phyloP scores from a whole-genome alignment of 495 filamentous ascomycete species.

The Hyaloscypha finlandica region DNA sequence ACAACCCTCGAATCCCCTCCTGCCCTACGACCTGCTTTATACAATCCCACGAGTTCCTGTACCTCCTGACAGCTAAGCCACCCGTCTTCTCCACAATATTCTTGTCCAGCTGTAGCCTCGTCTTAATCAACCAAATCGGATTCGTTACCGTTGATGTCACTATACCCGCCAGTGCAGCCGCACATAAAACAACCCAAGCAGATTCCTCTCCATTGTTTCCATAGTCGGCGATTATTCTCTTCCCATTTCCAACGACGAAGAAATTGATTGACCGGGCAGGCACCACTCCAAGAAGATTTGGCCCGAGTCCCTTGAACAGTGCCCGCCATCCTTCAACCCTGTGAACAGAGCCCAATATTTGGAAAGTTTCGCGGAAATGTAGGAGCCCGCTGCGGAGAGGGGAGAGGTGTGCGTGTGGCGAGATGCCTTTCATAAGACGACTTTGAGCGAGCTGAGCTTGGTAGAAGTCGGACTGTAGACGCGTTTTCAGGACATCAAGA shows the following conservation, averaged over 20 bases:
- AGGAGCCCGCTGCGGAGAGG: conserved; percentile 51
- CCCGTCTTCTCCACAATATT: conserved; percentile 56
- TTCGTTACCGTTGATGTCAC: conserved; percentile 85
- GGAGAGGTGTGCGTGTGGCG: conserved; percentile 41
- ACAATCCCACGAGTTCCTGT: conserved; percentile 83
- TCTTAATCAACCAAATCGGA: conserved; percentile 93
- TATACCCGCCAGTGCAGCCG: conserved; percentile 73
- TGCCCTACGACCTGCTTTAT: conserved; percentile 71
- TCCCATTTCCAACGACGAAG: conserved; percentile 86
- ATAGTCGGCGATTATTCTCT: conserved; percentile 68
- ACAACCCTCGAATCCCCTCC: conserved; percentile 77
- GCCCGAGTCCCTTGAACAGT: conserved; percentile 86
- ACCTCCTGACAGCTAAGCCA: conserved; percentile 56
- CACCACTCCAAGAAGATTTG: conserved; percentile 84
- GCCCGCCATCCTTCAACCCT: conserved; percentile 77
- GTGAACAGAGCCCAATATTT: conserved; percentile 78
- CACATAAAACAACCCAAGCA: conserved; percentile 69
- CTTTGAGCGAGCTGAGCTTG: conserved; percentile 62
- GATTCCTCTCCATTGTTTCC: conserved; percentile 67
- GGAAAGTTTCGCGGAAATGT: conserved; percentile 75
- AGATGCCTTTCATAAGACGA: conserved; percentile 39
- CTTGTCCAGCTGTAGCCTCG: conserved; percentile 83
- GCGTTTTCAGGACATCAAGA: conserved; percentile 87
- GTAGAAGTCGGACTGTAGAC: conserved; percentile 90
- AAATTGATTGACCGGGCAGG: conserved; percentile 88